Conservation (phyloP, 192 early-diverging fungal species). For the Coemansia sp. region DNA sequence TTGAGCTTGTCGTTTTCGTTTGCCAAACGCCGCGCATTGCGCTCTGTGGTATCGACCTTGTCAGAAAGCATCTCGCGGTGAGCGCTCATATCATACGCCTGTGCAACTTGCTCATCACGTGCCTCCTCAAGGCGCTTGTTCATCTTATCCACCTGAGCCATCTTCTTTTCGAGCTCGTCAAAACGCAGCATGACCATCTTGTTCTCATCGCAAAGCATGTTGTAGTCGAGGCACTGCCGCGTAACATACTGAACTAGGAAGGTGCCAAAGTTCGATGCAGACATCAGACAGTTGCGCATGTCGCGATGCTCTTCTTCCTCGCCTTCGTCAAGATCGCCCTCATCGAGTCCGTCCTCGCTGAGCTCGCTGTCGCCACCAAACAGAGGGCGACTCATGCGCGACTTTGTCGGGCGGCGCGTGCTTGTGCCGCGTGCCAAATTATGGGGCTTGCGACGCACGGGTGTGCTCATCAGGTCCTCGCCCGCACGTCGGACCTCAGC, state of each 20-base stretch:
- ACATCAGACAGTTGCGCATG: conserved; percentile 41
- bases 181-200: conserved; percentile 11
- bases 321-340: conserved; percentile 26
- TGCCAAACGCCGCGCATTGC: conserved; percentile 20
- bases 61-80: conserved; percentile 24
- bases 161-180: conserved; percentile 33
- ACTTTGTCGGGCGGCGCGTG: conserved; percentile 29
- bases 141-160: conserved; percentile 24
- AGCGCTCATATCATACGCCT: conserved; percentile 37
- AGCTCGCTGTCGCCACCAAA: conserved; percentile 41
- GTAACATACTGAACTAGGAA: conserved; percentile 52
- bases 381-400: conserved; percentile 28
- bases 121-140: conserved; percentile 37
- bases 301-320: conserved; percentile 31
- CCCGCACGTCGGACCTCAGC: conserved; percentile 46
- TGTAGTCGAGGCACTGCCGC: conserved; percentile 44
- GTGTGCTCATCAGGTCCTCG: conserved; percentile 51
- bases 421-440: conserved; percentile 30
- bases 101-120: conserved; percentile 33
- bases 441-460: conserved; percentile 28
- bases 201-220: conserved; percentile 35
- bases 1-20: conserved; percentile 61
- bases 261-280: conserved; percentile 44
- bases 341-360: conserved; percentile 29
- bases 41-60: conserved; percentile 22